Base-by-base conservation (phyloP, 495 filamentous ascomycete species). In the Trichoderma reesei region DNA sequence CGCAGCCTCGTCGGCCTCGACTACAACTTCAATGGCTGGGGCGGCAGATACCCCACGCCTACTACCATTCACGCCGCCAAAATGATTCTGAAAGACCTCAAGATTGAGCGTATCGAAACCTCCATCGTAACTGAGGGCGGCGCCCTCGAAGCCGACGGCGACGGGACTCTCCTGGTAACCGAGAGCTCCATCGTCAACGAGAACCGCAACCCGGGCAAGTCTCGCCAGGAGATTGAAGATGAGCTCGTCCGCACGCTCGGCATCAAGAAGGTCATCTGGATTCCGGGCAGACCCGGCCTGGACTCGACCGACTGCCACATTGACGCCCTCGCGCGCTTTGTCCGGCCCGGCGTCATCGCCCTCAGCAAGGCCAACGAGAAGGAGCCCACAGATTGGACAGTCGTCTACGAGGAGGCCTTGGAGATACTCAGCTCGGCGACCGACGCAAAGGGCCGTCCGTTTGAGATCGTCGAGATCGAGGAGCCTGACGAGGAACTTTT, bases 221-320 rank as follows among this genome's bases (percentile, higher is more conserved):
- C 20, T 33, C 51, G 51, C 9, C 20, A 56, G 9, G 8, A 56
- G 2, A 56, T 56, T 6, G 51, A 56, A 16, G 9, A 33, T 56
- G 51, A 56, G 11, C 51, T 56, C 26, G 16, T 33, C 5, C 20
- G 51, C 51, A 33, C 20, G 33, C 51, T 56, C 34, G 51, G 51
- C 10, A n/a, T 56, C 18, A 26, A 56, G 10, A 56, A 56, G 51
- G 11, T 56, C 9, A 56, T 56, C 51, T 56, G 51, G 51, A 56
- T 56, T 34, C 51, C 51, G 3, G 51, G 51, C 10, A 56, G 51
- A 8, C 8, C 8, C 9, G 51, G 26, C 0, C 8, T 56, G 5
- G 51, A 56, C 51, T 56, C 51, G 26, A 56, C 51, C 2, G 51
- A 56, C 26, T 56, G 51, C 51, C 51, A 56, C 26, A 56, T 56